Evolutionary conservation across 352 stramenopile species (phyloP).

Genomic region (Aphanomyces invadans): DNA sequence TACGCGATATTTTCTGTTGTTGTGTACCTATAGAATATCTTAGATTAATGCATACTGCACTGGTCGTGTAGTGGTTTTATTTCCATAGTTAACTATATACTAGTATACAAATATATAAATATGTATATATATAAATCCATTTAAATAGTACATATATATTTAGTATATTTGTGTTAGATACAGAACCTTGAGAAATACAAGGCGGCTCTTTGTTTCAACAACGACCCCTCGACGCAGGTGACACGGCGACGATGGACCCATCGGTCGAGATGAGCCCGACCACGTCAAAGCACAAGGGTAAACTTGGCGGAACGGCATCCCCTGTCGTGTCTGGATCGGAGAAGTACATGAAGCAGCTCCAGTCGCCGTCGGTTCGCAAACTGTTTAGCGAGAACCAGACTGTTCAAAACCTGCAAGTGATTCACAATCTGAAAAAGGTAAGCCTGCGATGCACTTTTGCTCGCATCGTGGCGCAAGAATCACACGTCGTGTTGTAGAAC

Average conservation of each 20-base stretch:
- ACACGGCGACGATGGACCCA: constrained; percentile 1
- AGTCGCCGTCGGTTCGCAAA: constrained; percentile 10
- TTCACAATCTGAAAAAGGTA: constrained; percentile 22
- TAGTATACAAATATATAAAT: no score
- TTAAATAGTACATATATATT: no score
- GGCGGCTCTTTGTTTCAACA: neutral
- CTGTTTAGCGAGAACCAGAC: constrained; percentile 23
- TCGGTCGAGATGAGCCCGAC: constrained; percentile 1
- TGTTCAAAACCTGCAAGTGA: constrained; percentile 11
- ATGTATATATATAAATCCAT: no score
- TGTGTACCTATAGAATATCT: no score
- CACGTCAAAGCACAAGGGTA: neutral
- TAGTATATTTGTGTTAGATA: neutral
- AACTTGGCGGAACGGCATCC: neutral
- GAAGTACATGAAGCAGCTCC: constrained; percentile 21
- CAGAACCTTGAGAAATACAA: neutral
- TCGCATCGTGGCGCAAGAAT: neutral
- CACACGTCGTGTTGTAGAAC: constrained; percentile 27
- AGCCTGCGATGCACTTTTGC: neutral
- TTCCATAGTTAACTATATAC: no score
- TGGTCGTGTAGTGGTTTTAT: no score
- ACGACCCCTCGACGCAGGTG: neutral
- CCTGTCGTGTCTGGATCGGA: neutral
- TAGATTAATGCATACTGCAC: no score
- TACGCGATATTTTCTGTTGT: no score